These are phyloP conservation scores for Rhinocladiella mackenziei DNA, from an alignment of 2,329 filamentous ascomycete species.

Conservation along the genomic window DNA sequence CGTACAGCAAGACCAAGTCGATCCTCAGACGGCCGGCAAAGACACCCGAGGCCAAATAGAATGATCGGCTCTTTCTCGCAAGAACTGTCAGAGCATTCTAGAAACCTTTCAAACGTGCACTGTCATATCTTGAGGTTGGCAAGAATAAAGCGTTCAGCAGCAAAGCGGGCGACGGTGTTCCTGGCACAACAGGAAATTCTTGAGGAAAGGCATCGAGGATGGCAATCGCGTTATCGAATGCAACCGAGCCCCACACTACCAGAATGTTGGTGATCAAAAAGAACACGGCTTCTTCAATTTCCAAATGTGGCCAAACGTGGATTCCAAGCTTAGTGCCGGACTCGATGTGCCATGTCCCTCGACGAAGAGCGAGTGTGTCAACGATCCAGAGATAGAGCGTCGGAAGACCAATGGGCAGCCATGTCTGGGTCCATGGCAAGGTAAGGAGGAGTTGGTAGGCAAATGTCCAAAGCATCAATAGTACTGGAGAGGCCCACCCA, in stretches of 20 bases:
- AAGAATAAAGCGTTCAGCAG: conserved; percentile 53
- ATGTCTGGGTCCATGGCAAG: conserved; percentile 56
- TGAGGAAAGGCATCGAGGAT: conserved; percentile 61
- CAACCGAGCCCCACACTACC: conserved; percentile 64
- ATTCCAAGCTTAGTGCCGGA: conserved; percentile 62
- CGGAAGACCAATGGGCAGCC: conserved; percentile 58
- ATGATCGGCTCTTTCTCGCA: conserved; percentile 64
- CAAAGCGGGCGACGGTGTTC: conserved; percentile 47
- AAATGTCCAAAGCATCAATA: conserved; percentile 60
- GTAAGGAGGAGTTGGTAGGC: conserved; percentile 61
- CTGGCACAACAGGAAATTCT: conserved; percentile 51
- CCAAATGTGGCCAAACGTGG: conserved; percentile 61
- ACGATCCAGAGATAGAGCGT: conserved; percentile 70
- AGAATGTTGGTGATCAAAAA: conserved; percentile 67
- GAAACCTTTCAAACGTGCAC: conserved; percentile 55
- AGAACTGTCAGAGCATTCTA: conserved; percentile 57
- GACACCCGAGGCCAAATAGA: conserved; percentile 66
- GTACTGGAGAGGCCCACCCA: conserved; percentile 63
- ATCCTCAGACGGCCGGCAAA: conserved; percentile 66
- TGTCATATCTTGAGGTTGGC: conserved; percentile 52
- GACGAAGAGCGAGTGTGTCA: conserved; percentile 62
- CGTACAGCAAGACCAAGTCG: conserved; percentile 66
- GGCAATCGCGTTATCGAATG: conserved; percentile 66
- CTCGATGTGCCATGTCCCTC: conserved; percentile 70
- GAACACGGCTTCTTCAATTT: conserved; percentile 71